phyloP scores from a whole-genome alignment of 352 stramenopile species.

The Phytophthora pseudosyringae region DNA sequence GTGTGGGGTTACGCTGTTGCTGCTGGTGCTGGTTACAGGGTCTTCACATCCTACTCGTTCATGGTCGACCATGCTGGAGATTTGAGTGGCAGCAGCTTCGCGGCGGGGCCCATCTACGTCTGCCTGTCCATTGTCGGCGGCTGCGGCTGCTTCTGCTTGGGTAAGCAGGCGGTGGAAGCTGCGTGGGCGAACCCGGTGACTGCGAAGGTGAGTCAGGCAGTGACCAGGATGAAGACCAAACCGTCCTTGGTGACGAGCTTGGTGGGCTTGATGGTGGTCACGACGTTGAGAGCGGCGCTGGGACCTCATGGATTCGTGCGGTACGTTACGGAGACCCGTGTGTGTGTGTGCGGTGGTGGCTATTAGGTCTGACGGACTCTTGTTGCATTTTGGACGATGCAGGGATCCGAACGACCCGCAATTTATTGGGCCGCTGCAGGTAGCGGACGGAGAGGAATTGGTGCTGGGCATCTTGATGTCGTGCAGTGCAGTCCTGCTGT shows the following conservation, averaged over 20 bases:
- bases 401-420: constrained; percentile 86
- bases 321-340: constrained; percentile 28
- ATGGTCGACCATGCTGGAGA: constrained; percentile 88
- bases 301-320: constrained; percentile 71
- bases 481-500: constrained; percentile 63
- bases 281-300: constrained; percentile 49
- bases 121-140: constrained; percentile 52
- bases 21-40: constrained; percentile 43
- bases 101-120: constrained; percentile 69
- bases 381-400: neutral
- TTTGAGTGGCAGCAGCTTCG: constrained; percentile 49
- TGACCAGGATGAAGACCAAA: constrained; percentile 28
- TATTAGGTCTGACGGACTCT: neutral
- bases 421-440: constrained; percentile 62
- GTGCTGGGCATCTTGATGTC: constrained; percentile 80
- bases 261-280: constrained; percentile 45
- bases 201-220: constrained; percentile 13
- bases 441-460: constrained; percentile 74
- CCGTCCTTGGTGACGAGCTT: constrained; percentile 44
- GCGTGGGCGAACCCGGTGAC: constrained; percentile 21
- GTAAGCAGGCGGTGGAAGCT: constrained; percentile 38
- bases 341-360: neutral
- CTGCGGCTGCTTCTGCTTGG: constrained; percentile 64
- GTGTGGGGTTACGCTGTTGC: neutral
- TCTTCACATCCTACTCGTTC: constrained; percentile 90